phyloP scores from a whole-genome alignment of 345 rosid species.

The Hevea brasiliensis region DNA sequence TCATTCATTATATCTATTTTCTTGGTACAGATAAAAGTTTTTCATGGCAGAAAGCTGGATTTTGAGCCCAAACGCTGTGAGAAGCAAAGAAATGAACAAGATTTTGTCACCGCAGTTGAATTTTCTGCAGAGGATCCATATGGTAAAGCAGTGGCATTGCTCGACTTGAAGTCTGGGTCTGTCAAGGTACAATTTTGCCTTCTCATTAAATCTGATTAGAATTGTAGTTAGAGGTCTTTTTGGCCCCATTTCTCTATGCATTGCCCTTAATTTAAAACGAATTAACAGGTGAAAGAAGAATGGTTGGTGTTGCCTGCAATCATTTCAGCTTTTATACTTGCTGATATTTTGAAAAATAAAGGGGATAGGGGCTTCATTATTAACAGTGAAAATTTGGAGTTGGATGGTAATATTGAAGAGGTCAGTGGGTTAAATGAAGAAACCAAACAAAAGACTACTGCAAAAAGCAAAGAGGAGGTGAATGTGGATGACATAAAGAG shows the following conservation, averaged over 20 bases:
- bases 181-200: conserved; percentile 47
- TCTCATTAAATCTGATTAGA: conserved; percentile 8
- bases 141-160: conserved; percentile 79
- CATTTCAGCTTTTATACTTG: conserved; percentile 64
- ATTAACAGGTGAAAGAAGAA: conserved; percentile 65
- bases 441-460: conserved; percentile 16
- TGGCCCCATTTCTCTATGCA: background rate
- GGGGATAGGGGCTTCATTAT: conserved; percentile 37
- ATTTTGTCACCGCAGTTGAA: conserved; percentile 74
- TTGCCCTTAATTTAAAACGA: conserved; percentile 14
- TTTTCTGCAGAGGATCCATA: conserved; percentile 73
- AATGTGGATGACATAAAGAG: conserved; percentile 25
- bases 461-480: conserved; percentile 28
- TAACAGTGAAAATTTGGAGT: conserved; percentile 20
- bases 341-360: conserved; percentile 42
- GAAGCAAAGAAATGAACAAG: conserved; percentile 52
- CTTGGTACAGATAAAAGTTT: conserved; percentile 61
- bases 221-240: conserved; percentile 2
- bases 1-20: conserved; percentile 20
- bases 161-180: conserved; percentile 62
- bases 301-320: conserved; percentile 59
- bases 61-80: conserved; percentile 55
- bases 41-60: conserved; percentile 66
- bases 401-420: conserved; percentile 18
- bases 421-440: conserved; percentile 19